These are phyloP conservation scores for Populus alba DNA, from an alignment of 345 rosid genomes.

Conservation along the genomic window DNA sequence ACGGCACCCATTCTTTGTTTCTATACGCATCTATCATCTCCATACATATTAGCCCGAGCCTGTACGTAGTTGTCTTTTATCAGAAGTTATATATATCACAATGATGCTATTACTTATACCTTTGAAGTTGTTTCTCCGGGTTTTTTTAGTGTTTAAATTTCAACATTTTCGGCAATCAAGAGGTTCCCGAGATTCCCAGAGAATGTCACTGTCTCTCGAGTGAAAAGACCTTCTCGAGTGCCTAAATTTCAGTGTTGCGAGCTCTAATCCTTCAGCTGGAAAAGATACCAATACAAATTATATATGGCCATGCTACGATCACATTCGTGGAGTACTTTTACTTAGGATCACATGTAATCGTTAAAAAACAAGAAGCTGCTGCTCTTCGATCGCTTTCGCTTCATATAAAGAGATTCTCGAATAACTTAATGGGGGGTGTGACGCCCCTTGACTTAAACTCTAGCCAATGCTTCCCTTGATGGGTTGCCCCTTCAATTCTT, in stretches of 20 bases:
- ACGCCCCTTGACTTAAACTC: too few relatives aligned
- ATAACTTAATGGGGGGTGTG: too few relatives aligned
- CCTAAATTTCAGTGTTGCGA: background rate
- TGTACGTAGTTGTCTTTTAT: background rate
- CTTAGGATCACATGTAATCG: too few relatives aligned
- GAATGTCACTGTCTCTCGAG: background rate
- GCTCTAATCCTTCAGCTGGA: background rate
- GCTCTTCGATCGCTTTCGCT: too few relatives aligned
- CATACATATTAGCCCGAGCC: background rate
- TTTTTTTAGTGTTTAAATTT: background rate
- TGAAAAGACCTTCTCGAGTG: background rate
- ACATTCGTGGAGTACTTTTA: background rate
- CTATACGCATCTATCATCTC: background rate
- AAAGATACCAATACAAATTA: too few relatives aligned
- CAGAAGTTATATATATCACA: background rate
- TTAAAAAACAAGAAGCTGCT: too few relatives aligned
- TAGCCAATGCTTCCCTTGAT: too few relatives aligned
- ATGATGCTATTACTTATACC: slow-evolving; percentile 9
- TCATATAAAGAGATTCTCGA: too few relatives aligned
- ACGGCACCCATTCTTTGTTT: background rate
- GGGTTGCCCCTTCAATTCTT: too few relatives aligned
- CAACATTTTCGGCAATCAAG: background rate
- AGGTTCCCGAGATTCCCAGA: background rate
- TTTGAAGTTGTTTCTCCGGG: slow-evolving; percentile 7
- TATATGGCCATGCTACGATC: background rate